Evolutionary conservation across 371 early-diverging fungal species (phyloP), one percentile per base, ranked within the genome.

Genomic region (Haplosporangium sp.): DNA sequence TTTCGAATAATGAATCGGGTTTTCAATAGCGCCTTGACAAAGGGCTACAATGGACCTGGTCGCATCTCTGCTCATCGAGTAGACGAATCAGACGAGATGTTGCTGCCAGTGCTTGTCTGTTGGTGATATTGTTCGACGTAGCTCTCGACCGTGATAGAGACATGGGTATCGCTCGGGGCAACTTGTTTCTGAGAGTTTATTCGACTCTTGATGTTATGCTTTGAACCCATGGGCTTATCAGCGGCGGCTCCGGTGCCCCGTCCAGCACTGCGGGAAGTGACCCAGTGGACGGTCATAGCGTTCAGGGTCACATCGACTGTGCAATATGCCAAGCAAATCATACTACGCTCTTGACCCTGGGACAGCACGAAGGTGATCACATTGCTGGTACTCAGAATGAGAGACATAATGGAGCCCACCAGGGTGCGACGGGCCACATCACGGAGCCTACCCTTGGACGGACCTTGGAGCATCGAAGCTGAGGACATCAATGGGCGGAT

Each of bases 351-450:
- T n/a, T 85, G 84, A 3, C 80, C 83, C 55, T 81, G 51, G 37
- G 82, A 74, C 11, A 57, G 21, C 10, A 87, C 80, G 45, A 85
- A 61, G 16, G 86, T 62, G 18, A 81, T 38, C 60, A 83, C 82
- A 55, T 86, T 87, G 46, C 63, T 64, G 20, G 82, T 74, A 6
- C 84, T 73, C 16, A 82, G 68, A 1, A 81, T 0, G 40, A 86
- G 60, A 1, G 86, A 60, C 29, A 81, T 57, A 6, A 82, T 14
- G 14, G 86, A 73, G 0, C 82, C 86, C 42, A 87, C 64, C 37
- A 81, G 62, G 29, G 86, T 86, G 29, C 86, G 82, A 37, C 81
- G 83, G 9, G 87, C 82, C 59, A 85, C 84, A 66, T 85, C 75
- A n/a, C 81, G 81, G 16, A 88, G 67, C 23, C 59, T 69, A 16